Percentiles rank a stretch among this genome's conserved stretches.
These are phyloP conservation scores for Capsicum pubescens DNA, from an alignment of 257 asterid genomes.

Conservation along the genomic window DNA sequence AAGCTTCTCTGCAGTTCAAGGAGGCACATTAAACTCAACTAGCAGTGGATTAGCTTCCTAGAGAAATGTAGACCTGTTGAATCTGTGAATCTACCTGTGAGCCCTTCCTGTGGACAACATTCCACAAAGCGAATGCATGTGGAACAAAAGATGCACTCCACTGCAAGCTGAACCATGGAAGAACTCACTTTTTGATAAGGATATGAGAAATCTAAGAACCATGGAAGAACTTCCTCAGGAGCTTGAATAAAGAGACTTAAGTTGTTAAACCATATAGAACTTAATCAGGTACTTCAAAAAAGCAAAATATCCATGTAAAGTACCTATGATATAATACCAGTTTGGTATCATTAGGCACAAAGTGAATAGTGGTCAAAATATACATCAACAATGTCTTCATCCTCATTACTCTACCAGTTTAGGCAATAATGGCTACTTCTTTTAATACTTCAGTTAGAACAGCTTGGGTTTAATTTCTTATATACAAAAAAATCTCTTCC, in stretches of 20 bases:
- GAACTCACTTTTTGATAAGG: background rate
- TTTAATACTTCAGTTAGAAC: background rate
- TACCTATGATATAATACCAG: constrained; percentile 8
- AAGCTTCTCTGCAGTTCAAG: constrained; percentile 73
- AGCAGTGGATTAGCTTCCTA: constrained; percentile 23
- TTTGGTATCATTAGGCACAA: constrained; percentile 10
- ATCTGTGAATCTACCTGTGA: constrained; percentile 70
- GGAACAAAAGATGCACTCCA: constrained; percentile 99
- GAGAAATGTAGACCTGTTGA: constrained; percentile 14
- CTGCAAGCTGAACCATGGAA: constrained; percentile 76
- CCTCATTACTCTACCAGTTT: background rate
- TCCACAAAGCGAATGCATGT: constrained; percentile 99
- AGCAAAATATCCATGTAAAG: background rate
- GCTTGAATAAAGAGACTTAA: background rate
- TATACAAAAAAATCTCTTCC: background rate
- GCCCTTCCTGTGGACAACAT: constrained; percentile 99
- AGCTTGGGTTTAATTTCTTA: background rate
- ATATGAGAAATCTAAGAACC: constrained; percentile 23
- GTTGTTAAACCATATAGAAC: constrained; percentile 17
- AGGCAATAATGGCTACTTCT: background rate
- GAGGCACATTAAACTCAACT: constrained; percentile 34
- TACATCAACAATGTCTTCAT: background rate
- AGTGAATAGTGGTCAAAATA: background rate
- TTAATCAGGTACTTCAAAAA: constrained; percentile 15
- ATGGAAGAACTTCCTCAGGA: constrained; percentile 5